Evolutionary conservation across 2,329 filamentous ascomycete genomes (phyloP), one percentile per base, ranked within the genome.

Genomic region (Colletotrichum sojae): DNA sequence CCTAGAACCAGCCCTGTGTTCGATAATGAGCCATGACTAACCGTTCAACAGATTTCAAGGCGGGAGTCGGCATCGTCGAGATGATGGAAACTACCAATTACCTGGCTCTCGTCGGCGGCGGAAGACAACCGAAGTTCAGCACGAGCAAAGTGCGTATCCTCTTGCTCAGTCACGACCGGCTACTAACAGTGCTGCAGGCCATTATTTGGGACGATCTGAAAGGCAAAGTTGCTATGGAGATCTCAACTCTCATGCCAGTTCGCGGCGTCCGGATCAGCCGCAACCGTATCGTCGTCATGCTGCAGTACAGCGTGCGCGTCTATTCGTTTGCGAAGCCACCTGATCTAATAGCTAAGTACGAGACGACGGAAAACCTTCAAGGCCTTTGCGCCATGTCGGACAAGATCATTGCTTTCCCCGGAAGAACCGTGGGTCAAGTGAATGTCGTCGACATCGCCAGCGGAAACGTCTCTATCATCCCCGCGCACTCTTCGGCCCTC

Each of bases 161-260:
- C 8, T 1, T 31, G 25, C 13, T 15, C 25, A 18, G 6, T 46
- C 27, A 27, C 58, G 56, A 55, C 12, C 20, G 56, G 49, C 40
- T 66, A 16, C 58, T 55, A 36, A 25, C 57, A 20, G 15, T 9
- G 67, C 13, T n/a, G 66, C 13, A 27, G 89, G 87, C 95, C 56
- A 90, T 97, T 72, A 93, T 98, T 74, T 98, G 95, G 95, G 95
- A 99, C 79, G 94, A 97, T 75, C 86, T 89, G 70, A 93, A 92
- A 73, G 90, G 92, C 71, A 92, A 91, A 72, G 81, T 85, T 9
- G 90, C 91, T 8, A 86, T 93, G 15, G 92, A 95, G 71, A 92
- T 98, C 74, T 92, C 95, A 65, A 91, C 95, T 70, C 88, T 93
- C 67, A 94, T 93, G 20, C 89, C 92, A 1, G 90, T 98, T 25